Base-by-base conservation (phyloP, 768 basidiomycete species). In the Kwoniella sp. region DNA sequence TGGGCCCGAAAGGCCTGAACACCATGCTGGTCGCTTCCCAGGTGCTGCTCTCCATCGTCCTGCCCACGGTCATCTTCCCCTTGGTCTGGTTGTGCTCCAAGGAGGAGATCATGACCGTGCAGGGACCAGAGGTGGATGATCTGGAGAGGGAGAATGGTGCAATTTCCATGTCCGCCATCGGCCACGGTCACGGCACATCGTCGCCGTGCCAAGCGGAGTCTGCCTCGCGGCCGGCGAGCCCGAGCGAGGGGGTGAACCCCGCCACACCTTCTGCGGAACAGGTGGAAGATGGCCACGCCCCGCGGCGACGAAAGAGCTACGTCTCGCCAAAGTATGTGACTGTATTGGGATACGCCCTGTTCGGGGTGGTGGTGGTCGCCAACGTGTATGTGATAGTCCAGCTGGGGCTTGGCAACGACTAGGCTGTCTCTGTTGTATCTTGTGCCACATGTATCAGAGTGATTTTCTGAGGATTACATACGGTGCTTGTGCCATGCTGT, bases 11-110 rank as follows among this genome's bases (percentile, higher is more conserved):
- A 2, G 91, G 90, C 3, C 79, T 93, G 55, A 81, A 85, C 66
- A 75, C 81, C 2, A 80, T 96, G 26, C 83, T 96, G n/a, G 85
- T 96, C 36, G 82, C 80, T 1, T 88, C 83, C 3, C 91, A 95
- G 71, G 91, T 92, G 46, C 79, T 84, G 29, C 79, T 96, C 25
- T 84, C 85, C 23, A 80, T 93, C 69, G 81, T 88, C 8, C 80
- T 92, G 3, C 89, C 89, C 0, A 90, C 90, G 76, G 80, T 91
- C 75, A 80, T 83, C n/a, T 78, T 88, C 57, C 89, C 89, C 0
- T 79, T 89, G 48, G 76, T 91, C 44, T 88, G 78, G 64, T 79
- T 88, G 63, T 89, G 88, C 14, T 76, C 84, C 59, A 77, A 76
- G 6, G 81, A 81, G 53, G 71, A 77, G 8, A 78, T 89, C 63